Base-by-base conservation (phyloP, 139 green algal genomes). In the Zygnema cylindricum region DNA sequence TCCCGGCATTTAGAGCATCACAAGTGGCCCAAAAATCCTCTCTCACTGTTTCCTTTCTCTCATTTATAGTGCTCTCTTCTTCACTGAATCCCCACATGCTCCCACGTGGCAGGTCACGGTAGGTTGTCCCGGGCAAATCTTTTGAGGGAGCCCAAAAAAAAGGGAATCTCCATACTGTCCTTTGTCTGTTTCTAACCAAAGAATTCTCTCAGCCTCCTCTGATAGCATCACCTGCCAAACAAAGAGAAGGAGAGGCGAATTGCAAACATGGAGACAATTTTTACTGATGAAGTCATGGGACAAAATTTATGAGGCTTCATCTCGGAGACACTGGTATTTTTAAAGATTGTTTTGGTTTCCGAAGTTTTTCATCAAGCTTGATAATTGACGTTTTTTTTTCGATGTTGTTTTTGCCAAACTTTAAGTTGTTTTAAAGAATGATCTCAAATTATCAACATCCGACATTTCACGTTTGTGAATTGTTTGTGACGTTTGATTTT, bases 1-100 rank as follows among this genome's bases (percentile, higher is more conserved):
- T 55, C 16, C 83, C 83, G 3, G 36, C 36, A 38, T 88, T 88
- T 25, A 88, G 39, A 39, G 41, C 55, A 32, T 88, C 83, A 22
- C 83, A 88, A 21, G 83, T 88, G 16, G 76, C 32, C 83, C 83
- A 88, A 22, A 88, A 88, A 35, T 87, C 81, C 78, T 86, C 81
- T 33, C 33, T n/a, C 32, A 2, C 2, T 22, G 30, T 3, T 33
- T 86, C 32, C 81, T 86, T 63, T 63, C 33, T 16, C 43, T 55
- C 81, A 3, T 69, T 69, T 36, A 39, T 16, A 16, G 7, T 63
- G 7, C 16, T 63, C 16, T 16, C 49, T 16, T 16, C 49, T 16
- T 63, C 7, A 7, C 49, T 16, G 49, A 63, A 16, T 16, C 49
- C 7, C 49, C 49, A 63, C 7, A 7, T 63, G 7, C 49, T 25